These are phyloP conservation scores for Chlorencoelia australis DNA, from an alignment of 2,329 filamentous ascomycete genomes.

Conservation along the genomic window DNA sequence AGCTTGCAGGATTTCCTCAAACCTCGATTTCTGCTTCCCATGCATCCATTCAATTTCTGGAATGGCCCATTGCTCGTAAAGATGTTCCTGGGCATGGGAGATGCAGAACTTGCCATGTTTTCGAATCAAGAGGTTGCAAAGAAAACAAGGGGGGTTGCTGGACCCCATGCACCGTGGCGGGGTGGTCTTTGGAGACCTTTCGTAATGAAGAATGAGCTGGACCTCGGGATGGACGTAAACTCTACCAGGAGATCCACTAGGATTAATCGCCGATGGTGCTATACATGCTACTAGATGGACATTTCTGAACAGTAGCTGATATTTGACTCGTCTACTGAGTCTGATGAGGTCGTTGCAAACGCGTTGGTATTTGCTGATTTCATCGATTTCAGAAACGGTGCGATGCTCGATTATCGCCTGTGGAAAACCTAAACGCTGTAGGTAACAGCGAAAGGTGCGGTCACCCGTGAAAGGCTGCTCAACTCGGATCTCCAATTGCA, in stretches of 20 bases:
- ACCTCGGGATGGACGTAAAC: slow-evolving; percentile 38
- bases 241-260: background rate
- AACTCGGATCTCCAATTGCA: too few species aligned
- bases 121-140: slow-evolving; percentile 12
- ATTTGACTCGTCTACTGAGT: slow-evolving; percentile 2
- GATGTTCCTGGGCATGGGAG: slow-evolving; percentile 8
- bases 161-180: slow-evolving; percentile 11
- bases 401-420: background rate
- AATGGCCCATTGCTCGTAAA: slow-evolving; percentile 10
- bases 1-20: background rate
- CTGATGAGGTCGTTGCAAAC: slow-evolving; percentile 9
- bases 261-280: background rate
- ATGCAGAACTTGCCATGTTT: slow-evolving; percentile 10
- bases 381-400: slow-evolving; percentile 10
- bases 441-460: too few species aligned
- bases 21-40: background rate
- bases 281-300: slow-evolving; percentile 1
- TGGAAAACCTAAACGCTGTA: background rate
- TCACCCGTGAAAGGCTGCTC: too few species aligned
- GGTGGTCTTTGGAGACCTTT: background rate
- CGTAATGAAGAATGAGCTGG: slow-evolving; percentile 29
- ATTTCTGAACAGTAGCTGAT: slow-evolving; percentile 1
- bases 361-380: slow-evolving; percentile 8
- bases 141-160: slow-evolving; percentile 13
- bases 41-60: slow-evolving; percentile 2